Conservation (phyloP, 208 protist genomes). For the Leishmania lainsoni region DNA sequence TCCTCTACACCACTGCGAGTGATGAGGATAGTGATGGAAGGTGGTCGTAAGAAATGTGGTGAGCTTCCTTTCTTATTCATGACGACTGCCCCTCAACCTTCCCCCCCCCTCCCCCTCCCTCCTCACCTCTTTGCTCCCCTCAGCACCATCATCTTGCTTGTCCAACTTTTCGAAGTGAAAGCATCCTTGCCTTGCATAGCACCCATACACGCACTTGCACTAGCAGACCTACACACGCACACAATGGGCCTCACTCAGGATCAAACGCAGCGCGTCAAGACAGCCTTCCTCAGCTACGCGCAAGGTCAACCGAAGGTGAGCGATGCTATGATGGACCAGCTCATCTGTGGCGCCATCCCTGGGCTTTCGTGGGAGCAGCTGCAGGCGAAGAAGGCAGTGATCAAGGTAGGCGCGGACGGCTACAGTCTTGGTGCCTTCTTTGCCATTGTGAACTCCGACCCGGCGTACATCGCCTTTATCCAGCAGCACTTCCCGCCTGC, state of each 20-base stretch:
- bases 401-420: conserved; percentile 54
- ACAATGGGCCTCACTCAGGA: conserved; percentile 74
- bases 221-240: neutral
- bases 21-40: neutral
- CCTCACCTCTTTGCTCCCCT: neutral
- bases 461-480: conserved; percentile 78
- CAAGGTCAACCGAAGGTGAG: conserved; percentile 77
- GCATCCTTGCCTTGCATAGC: neutral
- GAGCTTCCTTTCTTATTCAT: neutral
- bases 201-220: neutral
- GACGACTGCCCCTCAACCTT: neutral
- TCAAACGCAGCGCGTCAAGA: conserved; percentile 87
- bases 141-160: neutral
- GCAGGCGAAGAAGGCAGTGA: conserved; percentile 69
- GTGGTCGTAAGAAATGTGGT: neutral
- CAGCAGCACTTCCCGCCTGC: conserved; percentile 75
- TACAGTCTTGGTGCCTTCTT: conserved; percentile 85
- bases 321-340: conserved; percentile 89
- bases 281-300: conserved; percentile 85
- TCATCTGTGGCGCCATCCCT: conserved; percentile 88
- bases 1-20: neutral
- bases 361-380: conserved; percentile 83
- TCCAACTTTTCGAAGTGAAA: neutral
- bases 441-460: conserved; percentile 70
- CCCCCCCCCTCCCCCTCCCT: neutral